phyloP scores from a whole-genome alignment of 179 eudicot species.

The Sideroxylon spinosum region DNA sequence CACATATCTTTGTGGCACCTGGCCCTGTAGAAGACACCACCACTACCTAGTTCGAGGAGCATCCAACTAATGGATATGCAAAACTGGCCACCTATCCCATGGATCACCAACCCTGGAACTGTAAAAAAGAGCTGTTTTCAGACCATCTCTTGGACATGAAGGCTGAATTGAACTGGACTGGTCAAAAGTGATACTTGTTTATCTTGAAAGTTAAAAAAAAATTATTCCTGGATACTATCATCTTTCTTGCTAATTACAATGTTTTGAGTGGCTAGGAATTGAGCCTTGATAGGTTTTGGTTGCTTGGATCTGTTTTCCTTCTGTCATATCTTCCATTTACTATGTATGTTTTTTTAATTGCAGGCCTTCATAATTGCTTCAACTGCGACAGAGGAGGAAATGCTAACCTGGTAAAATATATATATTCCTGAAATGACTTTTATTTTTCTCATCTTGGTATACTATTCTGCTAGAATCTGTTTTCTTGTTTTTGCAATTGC shows the following conservation, averaged over 20 bases:
- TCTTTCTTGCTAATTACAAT: no score
- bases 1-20: no score
- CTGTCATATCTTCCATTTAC: constrained; percentile 2
- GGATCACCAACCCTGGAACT: no score
- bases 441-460: no score
- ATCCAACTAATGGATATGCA: no score
- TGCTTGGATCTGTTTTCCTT: constrained; percentile 11
- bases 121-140: background rate
- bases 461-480: no score
- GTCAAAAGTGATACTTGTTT: background rate
- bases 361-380: constrained; percentile 96
- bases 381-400: constrained; percentile 87
- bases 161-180: background rate
- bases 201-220: no score
- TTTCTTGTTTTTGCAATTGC: background rate
- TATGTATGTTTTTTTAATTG: constrained; percentile 8
- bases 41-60: no score
- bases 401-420: constrained; percentile 61
- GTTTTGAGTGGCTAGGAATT: background rate
- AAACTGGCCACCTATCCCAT: no score
- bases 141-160: background rate
- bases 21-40: no score
- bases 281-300: background rate
- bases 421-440: background rate
- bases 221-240: no score